Evolutionary conservation across 257 asterid species (phyloP).

Genomic region (Solanum chaucha): DNA sequence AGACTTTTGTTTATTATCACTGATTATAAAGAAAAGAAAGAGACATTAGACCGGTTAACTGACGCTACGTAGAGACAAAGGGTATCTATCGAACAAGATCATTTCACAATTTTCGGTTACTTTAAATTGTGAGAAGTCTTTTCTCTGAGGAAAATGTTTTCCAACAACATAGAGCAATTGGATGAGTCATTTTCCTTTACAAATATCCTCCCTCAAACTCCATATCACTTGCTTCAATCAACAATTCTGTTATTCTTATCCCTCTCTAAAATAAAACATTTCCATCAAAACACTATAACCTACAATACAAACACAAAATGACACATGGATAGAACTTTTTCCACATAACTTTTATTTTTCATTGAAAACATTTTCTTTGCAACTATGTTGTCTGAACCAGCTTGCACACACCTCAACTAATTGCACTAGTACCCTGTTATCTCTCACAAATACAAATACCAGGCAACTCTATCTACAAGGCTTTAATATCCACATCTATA

Average conservation of each 20-base stretch:
- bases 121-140: neutral
- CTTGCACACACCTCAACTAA: neutral
- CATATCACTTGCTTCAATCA: neutral
- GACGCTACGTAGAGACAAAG: neutral
- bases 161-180: neutral
- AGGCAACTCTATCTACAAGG: neutral
- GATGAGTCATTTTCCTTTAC: neutral
- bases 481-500: no score
- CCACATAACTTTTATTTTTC: neutral
- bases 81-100: neutral
- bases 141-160: neutral
- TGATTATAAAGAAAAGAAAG: neutral
- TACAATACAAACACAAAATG: neutral
- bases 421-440: rapidly evolving
- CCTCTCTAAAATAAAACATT: neutral
- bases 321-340: no score
- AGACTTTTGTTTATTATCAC: neutral
- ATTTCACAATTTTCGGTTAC: neutral
- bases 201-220: neutral
- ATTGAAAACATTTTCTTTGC: neutral
- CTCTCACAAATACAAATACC: neutral
- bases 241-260: neutral
- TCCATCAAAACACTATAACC: neutral
- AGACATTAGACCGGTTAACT: neutral
- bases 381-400: neutral